phyloP scores from a whole-genome alignment of 176 grass and related monocot genomes.

The Puccinellia tenuiflora region DNA sequence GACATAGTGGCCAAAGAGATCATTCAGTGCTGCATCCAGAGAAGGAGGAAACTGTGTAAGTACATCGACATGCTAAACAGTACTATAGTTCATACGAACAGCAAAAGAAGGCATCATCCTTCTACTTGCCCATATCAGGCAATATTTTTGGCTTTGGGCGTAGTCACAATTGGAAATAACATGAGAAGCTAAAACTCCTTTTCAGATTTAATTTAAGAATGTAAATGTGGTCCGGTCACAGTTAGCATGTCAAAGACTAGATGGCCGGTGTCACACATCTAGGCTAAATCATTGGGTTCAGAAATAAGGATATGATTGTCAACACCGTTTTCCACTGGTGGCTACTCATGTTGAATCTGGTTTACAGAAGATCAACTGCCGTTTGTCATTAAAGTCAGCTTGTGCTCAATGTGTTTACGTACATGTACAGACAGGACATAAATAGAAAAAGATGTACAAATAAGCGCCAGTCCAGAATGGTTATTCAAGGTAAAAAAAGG shows the following conservation, averaged over 20 bases:
- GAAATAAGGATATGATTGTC: background rate
- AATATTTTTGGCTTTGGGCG: background rate
- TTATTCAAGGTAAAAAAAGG: background rate
- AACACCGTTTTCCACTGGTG: background rate
- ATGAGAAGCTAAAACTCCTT: background rate
- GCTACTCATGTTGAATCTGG: background rate
- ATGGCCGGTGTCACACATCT: background rate
- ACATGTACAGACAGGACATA: background rate
- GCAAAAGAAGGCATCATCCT: background rate
- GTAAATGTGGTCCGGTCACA: background rate
- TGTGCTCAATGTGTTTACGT: background rate
- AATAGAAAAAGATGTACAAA: background rate
- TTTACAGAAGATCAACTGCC: background rate
- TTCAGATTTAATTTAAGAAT: background rate
- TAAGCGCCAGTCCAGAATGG: background rate
- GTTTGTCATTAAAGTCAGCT: background rate
- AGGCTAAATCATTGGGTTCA: background rate
- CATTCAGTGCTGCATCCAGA: slow-evolving; percentile 52
- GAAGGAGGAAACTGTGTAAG: slow-evolving; percentile 4
- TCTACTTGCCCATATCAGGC: background rate
- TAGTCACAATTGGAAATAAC: background rate
- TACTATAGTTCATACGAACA: background rate
- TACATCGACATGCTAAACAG: background rate
- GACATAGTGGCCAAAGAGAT: slow-evolving; percentile 82
- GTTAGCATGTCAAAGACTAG: background rate